Conservation (phyloP, 306 rosid genomes). For the Casuarina equisetifolia region DNA sequence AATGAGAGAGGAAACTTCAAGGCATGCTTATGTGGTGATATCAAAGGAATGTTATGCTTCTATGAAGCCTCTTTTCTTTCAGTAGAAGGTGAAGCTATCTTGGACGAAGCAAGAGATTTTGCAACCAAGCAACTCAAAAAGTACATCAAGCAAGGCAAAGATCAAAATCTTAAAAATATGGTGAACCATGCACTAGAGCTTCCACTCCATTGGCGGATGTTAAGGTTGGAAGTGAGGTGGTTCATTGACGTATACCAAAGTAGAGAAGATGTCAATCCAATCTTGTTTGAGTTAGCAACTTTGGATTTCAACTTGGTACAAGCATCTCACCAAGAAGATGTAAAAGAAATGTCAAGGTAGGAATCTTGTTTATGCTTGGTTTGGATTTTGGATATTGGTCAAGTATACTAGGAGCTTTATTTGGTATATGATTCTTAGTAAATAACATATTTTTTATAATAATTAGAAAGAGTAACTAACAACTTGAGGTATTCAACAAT, state of each 20-base stretch:
- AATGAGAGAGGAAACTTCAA: background rate
- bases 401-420: too few relatives aligned
- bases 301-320: conserved; percentile 21
- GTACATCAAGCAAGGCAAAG: background rate
- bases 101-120: conserved; percentile 20
- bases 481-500: too few relatives aligned
- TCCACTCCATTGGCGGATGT: conserved; percentile 27
- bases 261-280: background rate
- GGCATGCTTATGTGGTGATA: background rate
- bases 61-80: conserved; percentile 20
- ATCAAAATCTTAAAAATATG: background rate
- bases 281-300: conserved; percentile 6
- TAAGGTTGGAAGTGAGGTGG: conserved; percentile 18
- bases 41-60: conserved; percentile 1
- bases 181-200: conserved; percentile 22
- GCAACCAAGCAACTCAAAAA: background rate
- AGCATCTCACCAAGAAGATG: conserved; percentile 15
- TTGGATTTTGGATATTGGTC: too few relatives aligned
- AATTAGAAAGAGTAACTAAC: too few relatives aligned
- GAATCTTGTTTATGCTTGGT: background rate
- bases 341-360: conserved; percentile 19
- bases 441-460: too few relatives aligned
- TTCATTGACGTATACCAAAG: conserved; percentile 23
- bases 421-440: too few relatives aligned
- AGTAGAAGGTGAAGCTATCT: conserved; percentile 4